These are phyloP conservation scores for Podila epicladia DNA, from an alignment of 192 early-diverging fungal species.

Conservation along the genomic window DNA sequence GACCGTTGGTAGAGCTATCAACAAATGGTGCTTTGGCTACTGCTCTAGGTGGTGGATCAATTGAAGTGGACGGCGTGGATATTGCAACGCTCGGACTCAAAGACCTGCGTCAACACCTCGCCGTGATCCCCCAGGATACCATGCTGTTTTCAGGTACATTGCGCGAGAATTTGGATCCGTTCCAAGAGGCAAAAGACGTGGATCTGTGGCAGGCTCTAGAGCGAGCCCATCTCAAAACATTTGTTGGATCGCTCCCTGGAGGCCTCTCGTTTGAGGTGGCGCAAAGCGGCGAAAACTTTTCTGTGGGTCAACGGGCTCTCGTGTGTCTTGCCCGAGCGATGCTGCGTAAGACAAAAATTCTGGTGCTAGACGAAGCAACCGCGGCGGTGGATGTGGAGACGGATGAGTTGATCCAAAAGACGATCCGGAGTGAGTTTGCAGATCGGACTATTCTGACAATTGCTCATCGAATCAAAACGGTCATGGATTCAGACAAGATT, in stretches of 20 bases:
- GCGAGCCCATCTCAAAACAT: slow-evolving; percentile 70
- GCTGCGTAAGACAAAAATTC: slow-evolving; percentile 62
- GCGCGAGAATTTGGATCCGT: slow-evolving; percentile 66
- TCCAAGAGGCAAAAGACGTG: slow-evolving; percentile 53
- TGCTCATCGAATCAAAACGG: slow-evolving; percentile 87
- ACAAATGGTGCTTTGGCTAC: too few relatives aligned
- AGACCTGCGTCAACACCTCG: slow-evolving; percentile 68
- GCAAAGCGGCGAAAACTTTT: slow-evolving; percentile 86
- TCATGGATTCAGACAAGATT: slow-evolving; percentile 87
- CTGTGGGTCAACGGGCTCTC: slow-evolving; percentile 79
- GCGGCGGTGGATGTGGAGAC: slow-evolving; percentile 83
- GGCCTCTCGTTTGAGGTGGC: slow-evolving; percentile 73
- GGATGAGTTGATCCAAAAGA: slow-evolving; percentile 85
- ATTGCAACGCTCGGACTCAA: slow-evolving; percentile 76
- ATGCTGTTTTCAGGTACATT: slow-evolving; percentile 71
- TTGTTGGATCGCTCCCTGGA: slow-evolving; percentile 66
- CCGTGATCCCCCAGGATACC: slow-evolving; percentile 83
- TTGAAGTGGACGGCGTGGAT: slow-evolving; percentile 81
- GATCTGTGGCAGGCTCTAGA: slow-evolving; percentile 78
- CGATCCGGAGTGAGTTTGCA: slow-evolving; percentile 80
- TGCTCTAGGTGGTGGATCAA: slow-evolving; percentile 57
- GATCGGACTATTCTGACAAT: slow-evolving; percentile 88
- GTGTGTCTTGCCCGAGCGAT: slow-evolving; percentile 75
- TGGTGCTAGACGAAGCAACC: slow-evolving; percentile 56
- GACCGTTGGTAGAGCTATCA: neutral